phyloP scores from a whole-genome alignment of 306 rosid species.

The Ziziphus jujuba region DNA sequence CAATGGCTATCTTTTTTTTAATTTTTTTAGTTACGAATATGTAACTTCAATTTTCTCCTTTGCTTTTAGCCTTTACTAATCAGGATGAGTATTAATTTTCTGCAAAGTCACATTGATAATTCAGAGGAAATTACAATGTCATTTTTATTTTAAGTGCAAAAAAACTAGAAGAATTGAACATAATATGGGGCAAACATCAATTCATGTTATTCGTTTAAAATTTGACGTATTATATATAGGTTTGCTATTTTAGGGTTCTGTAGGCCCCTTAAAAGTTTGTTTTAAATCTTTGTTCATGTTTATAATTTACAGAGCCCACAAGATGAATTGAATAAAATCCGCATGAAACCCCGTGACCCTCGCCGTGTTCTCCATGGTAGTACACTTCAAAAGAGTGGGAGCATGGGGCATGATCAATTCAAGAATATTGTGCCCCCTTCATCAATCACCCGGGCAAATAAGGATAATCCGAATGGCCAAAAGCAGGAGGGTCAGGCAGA shows the following conservation, averaged over 20 bases:
- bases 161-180: background rate
- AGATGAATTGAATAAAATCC: constrained; percentile 67
- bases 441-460: constrained; percentile 41
- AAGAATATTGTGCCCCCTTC: constrained; percentile 39
- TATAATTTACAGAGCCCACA: constrained; percentile 37
- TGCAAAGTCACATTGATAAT: background rate
- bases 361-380: constrained; percentile 80
- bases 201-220: background rate
- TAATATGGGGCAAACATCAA: background rate
- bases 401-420: constrained; percentile 57
- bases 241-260: background rate
- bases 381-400: constrained; percentile 60
- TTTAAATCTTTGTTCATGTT: constrained; percentile 12
- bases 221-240: background rate
- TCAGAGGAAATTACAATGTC: background rate
- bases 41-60: background rate
- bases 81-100: background rate
- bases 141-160: background rate
- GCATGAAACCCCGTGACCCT: constrained; percentile 98
- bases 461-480: constrained; percentile 45
- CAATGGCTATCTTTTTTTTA: background rate
- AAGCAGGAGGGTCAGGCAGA: constrained; percentile 60
- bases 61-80: background rate
- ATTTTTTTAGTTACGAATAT: background rate
- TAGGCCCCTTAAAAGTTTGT: background rate